Percentiles rank a stretch among this genome's conserved stretches.
These are phyloP conservation scores for Prunus campanulata DNA, from an alignment of 306 rosid species.

Conservation along the genomic window DNA sequence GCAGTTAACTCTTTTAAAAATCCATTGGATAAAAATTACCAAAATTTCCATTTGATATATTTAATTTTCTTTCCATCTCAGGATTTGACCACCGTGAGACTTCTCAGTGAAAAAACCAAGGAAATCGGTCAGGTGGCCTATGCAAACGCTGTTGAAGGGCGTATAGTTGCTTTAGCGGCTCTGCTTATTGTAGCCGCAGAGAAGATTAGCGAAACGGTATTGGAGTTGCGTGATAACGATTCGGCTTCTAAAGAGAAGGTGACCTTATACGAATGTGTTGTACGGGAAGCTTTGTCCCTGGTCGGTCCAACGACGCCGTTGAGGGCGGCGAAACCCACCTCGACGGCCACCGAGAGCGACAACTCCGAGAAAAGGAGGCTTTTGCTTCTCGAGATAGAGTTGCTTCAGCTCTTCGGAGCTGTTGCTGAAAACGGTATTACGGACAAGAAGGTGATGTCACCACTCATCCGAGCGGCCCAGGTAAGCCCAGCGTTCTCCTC, in stretches of 20 bases:
- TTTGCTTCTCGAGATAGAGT: constrained; percentile 33
- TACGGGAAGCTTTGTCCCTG: constrained; percentile 34
- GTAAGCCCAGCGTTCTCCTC: not conserved
- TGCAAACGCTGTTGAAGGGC: constrained; percentile 31
- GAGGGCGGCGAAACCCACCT: not conserved
- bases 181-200: constrained; percentile 31
- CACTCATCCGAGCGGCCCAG: constrained; percentile 36
- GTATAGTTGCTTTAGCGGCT: constrained; percentile 30
- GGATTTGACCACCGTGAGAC: constrained; percentile 37
- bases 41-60: not conserved
- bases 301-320: constrained; percentile 1
- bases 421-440: constrained; percentile 21
- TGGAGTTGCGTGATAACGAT: constrained; percentile 23
- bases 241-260: constrained; percentile 29
- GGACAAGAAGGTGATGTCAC: constrained; percentile 30
- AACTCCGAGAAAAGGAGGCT: constrained; percentile 30
- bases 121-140: constrained; percentile 36
- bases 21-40: not conserved
- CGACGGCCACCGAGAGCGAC: not conserved
- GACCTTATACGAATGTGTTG: constrained; percentile 36
- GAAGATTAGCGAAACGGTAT: constrained; percentile 19
- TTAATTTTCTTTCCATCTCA: not conserved
- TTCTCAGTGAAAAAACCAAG: constrained; percentile 39
- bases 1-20: not conserved
- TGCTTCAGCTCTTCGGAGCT: constrained; percentile 41